phyloP scores from a whole-genome alignment of 2,329 filamentous ascomycete genomes.

The Exophiala dermatitidis region DNA sequence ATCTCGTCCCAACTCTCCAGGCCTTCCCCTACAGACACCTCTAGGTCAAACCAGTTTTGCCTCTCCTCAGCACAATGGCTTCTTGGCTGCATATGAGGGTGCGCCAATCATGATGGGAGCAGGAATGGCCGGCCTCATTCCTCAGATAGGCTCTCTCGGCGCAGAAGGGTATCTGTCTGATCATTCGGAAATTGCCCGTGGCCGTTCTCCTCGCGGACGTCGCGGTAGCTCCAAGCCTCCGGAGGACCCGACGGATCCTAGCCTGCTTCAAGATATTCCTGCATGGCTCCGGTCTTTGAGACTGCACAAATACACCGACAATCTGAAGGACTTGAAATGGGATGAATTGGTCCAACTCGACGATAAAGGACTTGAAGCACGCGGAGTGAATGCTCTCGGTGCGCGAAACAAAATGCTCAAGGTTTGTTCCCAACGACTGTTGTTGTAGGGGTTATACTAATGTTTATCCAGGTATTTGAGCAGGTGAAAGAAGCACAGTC shows the following conservation, averaged over 20 bases:
- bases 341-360: constrained; percentile 84
- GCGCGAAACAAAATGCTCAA: constrained; percentile 97
- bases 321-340: constrained; percentile 96
- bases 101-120: constrained; percentile 62
- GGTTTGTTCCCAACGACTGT: constrained; percentile 43
- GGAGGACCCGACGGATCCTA: constrained; percentile 90
- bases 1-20: constrained; percentile 84
- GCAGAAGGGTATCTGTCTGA: constrained; percentile 87
- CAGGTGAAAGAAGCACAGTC: constrained; percentile 79
- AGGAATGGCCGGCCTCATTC: constrained; percentile 61
- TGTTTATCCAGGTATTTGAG: constrained; percentile 65
- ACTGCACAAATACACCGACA: constrained; percentile 97
- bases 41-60: constrained; percentile 53
- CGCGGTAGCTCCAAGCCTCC: constrained; percentile 94
- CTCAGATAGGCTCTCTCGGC: constrained; percentile 57
- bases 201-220: constrained; percentile 83
- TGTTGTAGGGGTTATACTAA: constrained; percentile 28
- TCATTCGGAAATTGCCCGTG: constrained; percentile 82
- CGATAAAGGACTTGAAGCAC: constrained; percentile 84
- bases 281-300: constrained; percentile 90
- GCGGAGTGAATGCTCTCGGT: constrained; percentile 89
- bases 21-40: constrained; percentile 63
- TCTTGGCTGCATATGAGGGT: constrained; percentile 79
- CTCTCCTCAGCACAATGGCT: constrained; percentile 90
- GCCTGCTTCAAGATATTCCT: constrained; percentile 86